Evolutionary conservation across 2,329 filamentous ascomycete genomes (phyloP).

Genomic region (Colletotrichum agaves): DNA sequence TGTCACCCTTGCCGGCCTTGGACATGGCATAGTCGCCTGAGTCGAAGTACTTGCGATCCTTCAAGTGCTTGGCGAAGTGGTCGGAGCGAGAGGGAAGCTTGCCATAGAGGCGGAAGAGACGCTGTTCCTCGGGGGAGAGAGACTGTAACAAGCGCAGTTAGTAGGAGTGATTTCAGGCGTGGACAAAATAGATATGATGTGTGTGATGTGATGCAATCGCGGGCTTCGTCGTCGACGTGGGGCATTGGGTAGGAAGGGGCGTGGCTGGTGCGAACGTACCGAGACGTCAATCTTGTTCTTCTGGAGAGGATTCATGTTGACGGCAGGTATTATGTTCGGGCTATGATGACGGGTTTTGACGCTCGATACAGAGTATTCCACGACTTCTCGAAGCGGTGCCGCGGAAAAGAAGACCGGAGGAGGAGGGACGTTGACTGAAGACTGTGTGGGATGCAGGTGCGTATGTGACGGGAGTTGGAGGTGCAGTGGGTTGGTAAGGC

Average conservation of each 20-base stretch:
- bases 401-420: slow-evolving; percentile 13
- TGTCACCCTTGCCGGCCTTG: slow-evolving; percentile 96
- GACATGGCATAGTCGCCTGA: slow-evolving; percentile 95
- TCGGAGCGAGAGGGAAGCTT: slow-evolving; percentile 97
- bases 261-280: slow-evolving; percentile 66
- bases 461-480: slow-evolving; percentile 35
- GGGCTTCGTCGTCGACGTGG: slow-evolving; percentile 21
- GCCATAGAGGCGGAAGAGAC: slow-evolving; percentile 95
- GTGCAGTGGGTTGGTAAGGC: slow-evolving; percentile 33
- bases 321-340: neutral
- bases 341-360: neutral
- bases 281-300: slow-evolving; percentile 98
- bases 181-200: neutral
- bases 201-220: slow-evolving; percentile 12
- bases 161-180: slow-evolving; percentile 29
- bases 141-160: slow-evolving; percentile 65
- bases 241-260: slow-evolving; percentile 34
- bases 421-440: slow-evolving; percentile 23
- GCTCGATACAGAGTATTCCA: neutral
- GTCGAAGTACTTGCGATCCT: slow-evolving; percentile 99
- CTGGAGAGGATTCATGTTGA: slow-evolving; percentile 91
- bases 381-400: slow-evolving; percentile 1
- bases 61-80: slow-evolving; percentile 96
- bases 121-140: slow-evolving; percentile 93
- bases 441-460: slow-evolving; percentile 28